phyloP scores from a whole-genome alignment of 805 yeast genomes.

The Metschnikowia noctiluminum region DNA sequence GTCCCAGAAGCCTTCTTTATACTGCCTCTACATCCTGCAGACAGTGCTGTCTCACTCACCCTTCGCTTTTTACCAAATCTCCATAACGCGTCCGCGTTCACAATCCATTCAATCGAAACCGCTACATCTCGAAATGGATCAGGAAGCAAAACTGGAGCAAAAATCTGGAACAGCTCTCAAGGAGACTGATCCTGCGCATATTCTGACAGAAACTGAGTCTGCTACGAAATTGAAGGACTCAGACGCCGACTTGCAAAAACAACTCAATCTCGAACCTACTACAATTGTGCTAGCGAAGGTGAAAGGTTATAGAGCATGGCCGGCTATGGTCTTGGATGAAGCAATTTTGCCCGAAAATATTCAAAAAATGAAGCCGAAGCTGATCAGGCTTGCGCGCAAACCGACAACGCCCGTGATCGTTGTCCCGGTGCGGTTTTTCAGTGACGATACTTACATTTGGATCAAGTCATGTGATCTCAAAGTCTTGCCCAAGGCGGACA shows the following conservation, averaged over 20 bases:
- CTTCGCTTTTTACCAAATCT: background rate
- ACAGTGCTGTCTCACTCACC: background rate
- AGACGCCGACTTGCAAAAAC: constrained; percentile 11
- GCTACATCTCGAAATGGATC: background rate
- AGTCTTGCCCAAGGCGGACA: constrained; percentile 39
- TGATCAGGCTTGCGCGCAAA: constrained; percentile 24
- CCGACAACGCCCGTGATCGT: constrained; percentile 14
- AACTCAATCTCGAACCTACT: constrained; percentile 15
- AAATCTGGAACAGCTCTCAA: background rate
- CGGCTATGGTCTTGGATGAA: constrained; percentile 71
- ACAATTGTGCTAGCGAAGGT: constrained; percentile 63
- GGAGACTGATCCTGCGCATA: background rate
- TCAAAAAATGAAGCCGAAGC: constrained; percentile 47
- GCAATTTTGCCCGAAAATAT: constrained; percentile 59
- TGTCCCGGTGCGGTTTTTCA: constrained; percentile 62
- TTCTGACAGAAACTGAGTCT: background rate
- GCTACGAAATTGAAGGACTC: background rate
- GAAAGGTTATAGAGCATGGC: constrained; percentile 90
- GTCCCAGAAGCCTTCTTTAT: too few relatives aligned
- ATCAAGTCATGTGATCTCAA: constrained; percentile 51
- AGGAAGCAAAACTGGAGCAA: background rate
- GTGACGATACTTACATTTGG: constrained; percentile 75
- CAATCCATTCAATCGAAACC: background rate
- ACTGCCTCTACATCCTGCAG: too few relatives aligned
- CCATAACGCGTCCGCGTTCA: background rate